Evolutionary conservation across 495 filamentous ascomycete genomes (phyloP), one percentile per base, ranked within the genome.

Genomic region (Sporormia fimetaria): DNA sequence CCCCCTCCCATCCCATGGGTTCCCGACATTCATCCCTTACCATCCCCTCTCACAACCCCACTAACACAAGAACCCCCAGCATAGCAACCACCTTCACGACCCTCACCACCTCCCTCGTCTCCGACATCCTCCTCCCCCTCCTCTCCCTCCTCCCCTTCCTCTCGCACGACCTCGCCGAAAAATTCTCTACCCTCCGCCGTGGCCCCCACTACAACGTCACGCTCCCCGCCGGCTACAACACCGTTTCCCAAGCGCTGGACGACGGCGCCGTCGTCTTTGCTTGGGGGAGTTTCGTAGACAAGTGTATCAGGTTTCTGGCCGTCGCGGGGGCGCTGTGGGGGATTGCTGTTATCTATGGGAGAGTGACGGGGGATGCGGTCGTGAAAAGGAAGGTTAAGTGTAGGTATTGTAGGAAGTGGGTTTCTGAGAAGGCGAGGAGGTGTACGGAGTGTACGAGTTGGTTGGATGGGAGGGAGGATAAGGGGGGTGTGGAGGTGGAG

Each of bases 371-470:
- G 17, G 76, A 83, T 42, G 69, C 71, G 4, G 78, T 85, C 36
- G 80, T 85, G 51, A 83, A 83, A 60, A 71, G 70, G 44, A 74
- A 66, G 21, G 65, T 81, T 12, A 75, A 73, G 58, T 87, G 81
- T 63, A 70, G 67, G 50, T 85, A 82, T 51, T 87, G 81, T 57
- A 67, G 68, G 49, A 80, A 82, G 56, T 62, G 61, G 28, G 75
- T 85, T 25, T 76, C 70, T 49, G 68, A 69, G 21, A 75, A 76
- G 74, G 78, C 81, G 42, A 32, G 65, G 33, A 68, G 80, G 1
- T 85, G 80, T 57, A 55, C 78, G 12, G 78, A 83, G 45, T 85
- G 80, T 55, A 82, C 78, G 4, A 81, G 75, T 44, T 85, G 80
- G 80, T 72, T 75, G 49, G 80, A 85, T 62, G 80, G 79, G n/a